A percentile compares a stretch with the other conserved stretches of the same genome.
Conservation (phyloP, 345 rosid genomes). For the Capsella bursapastoris region DNA sequence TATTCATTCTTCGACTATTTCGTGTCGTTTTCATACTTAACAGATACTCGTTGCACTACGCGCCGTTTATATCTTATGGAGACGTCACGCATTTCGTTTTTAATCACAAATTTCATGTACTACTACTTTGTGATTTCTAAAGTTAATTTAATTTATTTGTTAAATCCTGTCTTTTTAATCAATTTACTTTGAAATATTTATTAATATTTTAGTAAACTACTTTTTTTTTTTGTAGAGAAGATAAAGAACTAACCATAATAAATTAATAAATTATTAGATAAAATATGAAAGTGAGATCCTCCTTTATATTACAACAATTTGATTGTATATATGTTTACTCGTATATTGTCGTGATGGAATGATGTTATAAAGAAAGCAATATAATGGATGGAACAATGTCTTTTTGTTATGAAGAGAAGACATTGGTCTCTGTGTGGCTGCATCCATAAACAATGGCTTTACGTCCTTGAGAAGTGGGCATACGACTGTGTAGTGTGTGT, state of each 20-base stretch:
- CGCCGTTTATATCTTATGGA: slow-evolving; percentile 10
- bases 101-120: too few relatives aligned
- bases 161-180: too few relatives aligned
- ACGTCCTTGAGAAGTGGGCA: slow-evolving; percentile 34
- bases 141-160: too few relatives aligned
- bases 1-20: neutral
- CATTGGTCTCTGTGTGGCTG: slow-evolving; percentile 26
- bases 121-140: too few relatives aligned
- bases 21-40: neutral
- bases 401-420: slow-evolving; percentile 23
- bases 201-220: too few relatives aligned
- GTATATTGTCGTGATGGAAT: neutral
- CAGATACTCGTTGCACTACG: slow-evolving; percentile 12
- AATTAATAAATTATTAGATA: too few relatives aligned
- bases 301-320: too few relatives aligned
- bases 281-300: too few relatives aligned
- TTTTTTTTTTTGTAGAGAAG: too few relatives aligned
- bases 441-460: slow-evolving; percentile 7
- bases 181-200: too few relatives aligned
- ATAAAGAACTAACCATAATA: too few relatives aligned
- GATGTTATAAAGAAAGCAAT: slow-evolving; percentile 17
- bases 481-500: slow-evolving; percentile 2
- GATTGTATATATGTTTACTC: neutral
- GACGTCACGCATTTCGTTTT: slow-evolving; percentile 27
- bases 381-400: neutral